Evolutionary conservation across 2,329 filamentous ascomycete genomes (phyloP).

Genomic region (Stemphylium beticola): DNA sequence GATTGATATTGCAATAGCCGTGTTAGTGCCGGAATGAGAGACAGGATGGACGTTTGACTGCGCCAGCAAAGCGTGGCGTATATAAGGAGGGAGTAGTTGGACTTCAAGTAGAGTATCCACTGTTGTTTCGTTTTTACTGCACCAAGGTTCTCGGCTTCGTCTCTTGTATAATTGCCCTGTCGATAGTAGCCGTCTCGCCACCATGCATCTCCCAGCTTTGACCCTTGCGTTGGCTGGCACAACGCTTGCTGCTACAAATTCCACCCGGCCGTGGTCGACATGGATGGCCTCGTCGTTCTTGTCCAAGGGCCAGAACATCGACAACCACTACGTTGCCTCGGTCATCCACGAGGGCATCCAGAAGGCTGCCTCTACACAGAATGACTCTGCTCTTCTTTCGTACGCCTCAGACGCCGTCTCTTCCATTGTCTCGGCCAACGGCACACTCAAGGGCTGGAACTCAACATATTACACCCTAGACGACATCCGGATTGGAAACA

Average conservation of each 20-base stretch:
- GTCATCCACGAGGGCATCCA: conserved; percentile 58
- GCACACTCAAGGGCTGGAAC: conserved; percentile 57
- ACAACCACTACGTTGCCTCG: conserved; percentile 54
- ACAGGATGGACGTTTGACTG: not conserved
- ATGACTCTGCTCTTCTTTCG: conserved; percentile 53
- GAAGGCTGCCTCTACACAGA: conserved; percentile 52
- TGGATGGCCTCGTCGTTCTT: conserved; percentile 59
- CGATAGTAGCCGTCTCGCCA: conserved; percentile 16
- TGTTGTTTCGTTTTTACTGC: not conserved
- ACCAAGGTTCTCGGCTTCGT: conserved; percentile 1
- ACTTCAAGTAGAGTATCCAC: not conserved
- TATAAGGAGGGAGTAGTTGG: conserved; percentile 7
- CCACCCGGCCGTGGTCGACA: conserved; percentile 39
- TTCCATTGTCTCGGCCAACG: conserved; percentile 55
- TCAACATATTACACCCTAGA: conserved; percentile 55
- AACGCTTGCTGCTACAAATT: conserved; percentile 29
- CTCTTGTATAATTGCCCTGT: conserved; percentile 5
- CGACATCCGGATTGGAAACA: conserved; percentile 61
- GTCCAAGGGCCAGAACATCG: conserved; percentile 46
- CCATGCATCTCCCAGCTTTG: conserved; percentile 35
- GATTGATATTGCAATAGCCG: conserved; percentile 20
- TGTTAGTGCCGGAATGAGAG: conserved; percentile 5
- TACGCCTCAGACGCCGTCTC: conserved; percentile 58
- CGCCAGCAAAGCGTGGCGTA: conserved; percentile 3
- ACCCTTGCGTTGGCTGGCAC: conserved; percentile 31